These are phyloP conservation scores for Cryptococcus wingfieldii DNA, from an alignment of 1,284 basidiomycete genomes.

Conservation along the genomic window DNA sequence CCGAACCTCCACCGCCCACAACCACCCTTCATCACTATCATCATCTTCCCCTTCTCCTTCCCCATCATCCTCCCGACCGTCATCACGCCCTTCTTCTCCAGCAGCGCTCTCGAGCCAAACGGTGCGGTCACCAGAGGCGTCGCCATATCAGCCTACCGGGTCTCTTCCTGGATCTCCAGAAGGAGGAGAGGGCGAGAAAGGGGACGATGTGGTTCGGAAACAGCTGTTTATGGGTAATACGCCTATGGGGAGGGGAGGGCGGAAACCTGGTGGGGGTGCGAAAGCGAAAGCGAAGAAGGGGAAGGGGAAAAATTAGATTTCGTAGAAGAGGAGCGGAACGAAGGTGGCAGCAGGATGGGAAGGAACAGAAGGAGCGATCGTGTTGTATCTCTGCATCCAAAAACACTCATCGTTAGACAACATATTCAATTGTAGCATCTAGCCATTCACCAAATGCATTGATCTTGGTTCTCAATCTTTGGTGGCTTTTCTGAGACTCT, in stretches of 20 bases:
- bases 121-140: conserved; percentile 6
- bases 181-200: conserved; percentile 4
- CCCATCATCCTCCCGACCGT: background rate
- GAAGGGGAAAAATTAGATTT: background rate
- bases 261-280: conserved; percentile 9
- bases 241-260: background rate
- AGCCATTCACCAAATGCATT: too few species aligned
- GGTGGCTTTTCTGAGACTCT: too few species aligned
- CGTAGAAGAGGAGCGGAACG: too few species aligned
- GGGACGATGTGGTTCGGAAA: conserved; percentile 10
- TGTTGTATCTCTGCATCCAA: too few species aligned
- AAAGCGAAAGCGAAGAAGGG: conserved; percentile 5
- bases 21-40: background rate
- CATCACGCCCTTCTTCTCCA: conserved; percentile 10
- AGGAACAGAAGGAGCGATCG: too few species aligned
- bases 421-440: too few species aligned
- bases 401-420: too few species aligned
- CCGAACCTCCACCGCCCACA: background rate
- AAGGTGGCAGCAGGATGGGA: too few species aligned
- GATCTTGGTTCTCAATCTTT: too few species aligned
- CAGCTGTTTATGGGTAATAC: conserved; percentile 8
- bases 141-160: background rate
- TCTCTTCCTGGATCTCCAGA: background rate
- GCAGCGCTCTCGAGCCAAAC: background rate
- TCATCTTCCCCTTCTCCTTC: background rate